Percentiles rank a stretch among this genome's conserved stretches.
These are phyloP conservation scores for Capsicum rhomboideum DNA, from an alignment of 257 asterid species.

Conservation along the genomic window DNA sequence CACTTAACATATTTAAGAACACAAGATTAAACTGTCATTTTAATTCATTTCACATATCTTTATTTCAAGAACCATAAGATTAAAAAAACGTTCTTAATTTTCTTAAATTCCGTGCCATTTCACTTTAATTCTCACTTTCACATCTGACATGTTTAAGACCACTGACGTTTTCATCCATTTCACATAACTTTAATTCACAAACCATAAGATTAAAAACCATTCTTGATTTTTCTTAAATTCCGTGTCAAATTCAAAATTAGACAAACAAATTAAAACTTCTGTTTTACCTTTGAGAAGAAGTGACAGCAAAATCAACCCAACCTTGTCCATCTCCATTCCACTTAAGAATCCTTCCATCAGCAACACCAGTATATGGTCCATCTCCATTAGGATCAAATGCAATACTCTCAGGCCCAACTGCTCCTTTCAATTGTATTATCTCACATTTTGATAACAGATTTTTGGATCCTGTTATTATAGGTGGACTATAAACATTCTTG, in stretches of 20 bases:
- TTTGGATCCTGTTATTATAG: constrained; percentile 2
- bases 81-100: too few relatives aligned
- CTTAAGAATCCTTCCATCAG: constrained; percentile 25
- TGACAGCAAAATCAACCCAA: constrained; percentile 21
- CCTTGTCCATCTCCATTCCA: constrained; percentile 1
- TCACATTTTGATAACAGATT: not conserved
- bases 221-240: too few relatives aligned
- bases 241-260: too few relatives aligned
- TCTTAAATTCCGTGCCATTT: too few relatives aligned
- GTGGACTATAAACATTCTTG: not conserved
- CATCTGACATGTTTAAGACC: not conserved
- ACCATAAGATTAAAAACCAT: too few relatives aligned
- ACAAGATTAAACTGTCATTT: too few relatives aligned
- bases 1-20: not conserved
- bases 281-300: constrained; percentile 15
- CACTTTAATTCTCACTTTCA: too few relatives aligned
- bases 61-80: too few relatives aligned
- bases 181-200: too few relatives aligned
- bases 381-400: constrained; percentile 13
- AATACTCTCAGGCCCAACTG: constrained; percentile 22
- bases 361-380: constrained; percentile 26
- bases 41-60: too few relatives aligned
- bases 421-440: not conserved
- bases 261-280: too few relatives aligned
- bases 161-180: too few relatives aligned